Base-by-base conservation (phyloP, 768 basidiomycete species). In the Leccinellum rugosiceps region DNA sequence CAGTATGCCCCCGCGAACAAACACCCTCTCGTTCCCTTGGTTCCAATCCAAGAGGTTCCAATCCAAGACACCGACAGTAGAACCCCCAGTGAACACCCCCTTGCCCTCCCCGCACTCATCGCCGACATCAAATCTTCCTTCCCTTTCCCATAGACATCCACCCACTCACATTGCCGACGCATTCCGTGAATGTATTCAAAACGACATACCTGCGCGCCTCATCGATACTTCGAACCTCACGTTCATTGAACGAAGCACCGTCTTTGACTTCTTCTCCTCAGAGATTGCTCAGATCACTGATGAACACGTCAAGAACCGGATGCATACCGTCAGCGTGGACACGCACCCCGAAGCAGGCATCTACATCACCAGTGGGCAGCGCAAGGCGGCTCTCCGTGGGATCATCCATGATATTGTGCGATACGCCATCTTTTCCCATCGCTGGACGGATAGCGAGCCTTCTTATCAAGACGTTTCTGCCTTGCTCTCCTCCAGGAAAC, bases 401-500 rank as follows among this genome's bases (percentile, higher is more conserved):
- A 69, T n/a, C 51, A 53, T 65, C 25, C 58, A 43, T 5, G 65
- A 63, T 7, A 50, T 64, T 30, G 63, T 69, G 1, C 55, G 26
- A 46, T 69, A 71, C 11, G 65, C 63, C 43, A 50, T 60, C 31
- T 69, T 69, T 49, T 69, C 68, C 2, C 67, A 71, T 47, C 66
- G 62, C 35, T 69, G 68, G 65, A 55, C 59, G 1, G 30, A 25
- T 13, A 54, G 46, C 44, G 69, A 69, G 26, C 68, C 70, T 2
- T 67, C 15, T n/a, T 62, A 70, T 45, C 59, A 62, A 49, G 57
- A 69, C 6, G 10, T 69, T 23, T 51, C 50, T 25, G 0, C 46
- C 9, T 17, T 47, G 19, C 28, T 0, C 9, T 25, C 45, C n/a
- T 9, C 50, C 0, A 44, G 46, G 17, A 23, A 25, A 30, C 11